Conservation (phyloP, 805 yeast species). For the Kregervanrija delftensis region DNA sequence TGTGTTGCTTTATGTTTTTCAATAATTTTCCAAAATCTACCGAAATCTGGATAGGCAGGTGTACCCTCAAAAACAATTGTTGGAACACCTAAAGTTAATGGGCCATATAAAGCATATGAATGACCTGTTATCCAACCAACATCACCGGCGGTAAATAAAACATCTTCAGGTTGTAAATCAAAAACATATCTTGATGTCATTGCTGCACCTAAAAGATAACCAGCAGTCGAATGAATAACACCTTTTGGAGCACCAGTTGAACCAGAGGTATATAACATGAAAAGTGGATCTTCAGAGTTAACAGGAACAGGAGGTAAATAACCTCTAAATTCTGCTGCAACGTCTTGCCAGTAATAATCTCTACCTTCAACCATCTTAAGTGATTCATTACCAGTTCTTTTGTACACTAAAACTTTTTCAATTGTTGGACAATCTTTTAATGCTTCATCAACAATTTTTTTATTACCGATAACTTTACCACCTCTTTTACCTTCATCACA, state of each 20-base stretch:
- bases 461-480: constrained; percentile 86
- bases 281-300: constrained; percentile 88
- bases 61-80: constrained; percentile 95
- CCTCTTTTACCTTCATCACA: constrained; percentile 96
- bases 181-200: constrained; percentile 89
- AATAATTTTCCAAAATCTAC: constrained; percentile 95
- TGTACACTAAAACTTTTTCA: constrained; percentile 76
- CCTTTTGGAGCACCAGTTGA: constrained; percentile 99
- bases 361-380: constrained; percentile 72
- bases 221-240: constrained; percentile 91
- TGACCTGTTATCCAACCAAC: constrained; percentile 99
- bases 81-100: constrained; percentile 80
- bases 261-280: constrained; percentile 94
- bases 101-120: constrained; percentile 93
- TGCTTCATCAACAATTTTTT: constrained; percentile 94
- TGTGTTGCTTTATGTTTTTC: constrained; percentile 89
- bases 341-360: constrained; percentile 96
- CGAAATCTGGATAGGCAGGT: constrained; percentile 92
- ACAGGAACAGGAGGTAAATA: constrained; percentile 86
- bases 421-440: constrained; percentile 68
- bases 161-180: constrained; percentile 84
- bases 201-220: constrained; percentile 88
- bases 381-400: constrained; percentile 74
- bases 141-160: constrained; percentile 94
- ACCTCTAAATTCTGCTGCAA: constrained; percentile 69